Conservation (phyloP, 768 basidiomycete species). For the Hericium erinaceus region DNA sequence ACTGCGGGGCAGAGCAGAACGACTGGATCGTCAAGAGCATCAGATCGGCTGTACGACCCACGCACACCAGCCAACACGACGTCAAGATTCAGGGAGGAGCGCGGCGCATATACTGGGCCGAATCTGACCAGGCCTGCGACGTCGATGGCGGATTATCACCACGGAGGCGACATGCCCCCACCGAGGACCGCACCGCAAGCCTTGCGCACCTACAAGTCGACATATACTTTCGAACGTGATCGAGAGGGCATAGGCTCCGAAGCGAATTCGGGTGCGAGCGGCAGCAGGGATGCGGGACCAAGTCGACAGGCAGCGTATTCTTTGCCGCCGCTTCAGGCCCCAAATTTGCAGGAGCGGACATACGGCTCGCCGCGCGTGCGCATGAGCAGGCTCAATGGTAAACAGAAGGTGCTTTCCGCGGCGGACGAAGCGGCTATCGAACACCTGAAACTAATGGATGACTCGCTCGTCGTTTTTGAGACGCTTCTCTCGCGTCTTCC, state of each 20-base stretch:
- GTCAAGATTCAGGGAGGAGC: constrained; percentile 3
- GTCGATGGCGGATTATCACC: constrained; percentile 25
- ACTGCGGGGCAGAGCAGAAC: constrained; percentile 1
- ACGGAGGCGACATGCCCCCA: constrained; percentile 18
- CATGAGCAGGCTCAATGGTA: neutral
- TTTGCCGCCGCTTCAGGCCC: constrained; percentile 1
- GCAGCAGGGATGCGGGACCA: neutral
- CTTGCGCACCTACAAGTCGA: constrained; percentile 33
- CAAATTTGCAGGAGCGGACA: constrained; percentile 9
- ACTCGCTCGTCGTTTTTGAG: constrained; percentile 64
- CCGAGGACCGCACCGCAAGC: constrained; percentile 31
- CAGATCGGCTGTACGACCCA: constrained; percentile 4
- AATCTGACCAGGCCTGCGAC: constrained; percentile 17
- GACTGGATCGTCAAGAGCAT: constrained; percentile 2
- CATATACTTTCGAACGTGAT: constrained; percentile 26
- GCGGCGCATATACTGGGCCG: constrained; percentile 9
- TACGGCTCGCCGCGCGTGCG: constrained; percentile 13
- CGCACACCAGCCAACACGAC: constrained; percentile 14
- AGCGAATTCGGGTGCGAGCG: neutral
- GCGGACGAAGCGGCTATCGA: constrained; percentile 28
- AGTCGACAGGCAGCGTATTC: constrained; percentile 4
- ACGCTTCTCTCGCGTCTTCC: constrained; percentile 50
- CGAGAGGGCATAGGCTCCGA: constrained; percentile 10
- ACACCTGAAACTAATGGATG: constrained; percentile 62
- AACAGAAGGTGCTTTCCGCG: neutral